phyloP scores from a whole-genome alignment of 305 asterid species.

The Rubia balearica region DNA sequence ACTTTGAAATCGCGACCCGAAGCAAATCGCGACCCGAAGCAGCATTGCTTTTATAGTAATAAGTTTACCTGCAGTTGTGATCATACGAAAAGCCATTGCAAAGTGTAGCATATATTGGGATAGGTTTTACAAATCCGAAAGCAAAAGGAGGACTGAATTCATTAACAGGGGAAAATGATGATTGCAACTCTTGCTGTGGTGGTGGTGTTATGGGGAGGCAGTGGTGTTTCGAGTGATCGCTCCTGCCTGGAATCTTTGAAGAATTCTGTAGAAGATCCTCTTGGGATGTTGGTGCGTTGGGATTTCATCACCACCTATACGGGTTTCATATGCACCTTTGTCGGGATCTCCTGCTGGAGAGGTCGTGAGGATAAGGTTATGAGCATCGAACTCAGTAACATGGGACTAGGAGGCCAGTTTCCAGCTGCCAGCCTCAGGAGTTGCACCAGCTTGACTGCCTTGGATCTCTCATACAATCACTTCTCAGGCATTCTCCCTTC shows the following conservation, averaged over 20 bases:
- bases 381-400: conserved; percentile 22
- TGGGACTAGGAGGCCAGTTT: conserved; percentile 36
- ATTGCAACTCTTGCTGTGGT: background rate
- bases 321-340: conserved; percentile 26
- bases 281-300: conserved; percentile 14
- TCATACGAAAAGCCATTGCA: too few species aligned
- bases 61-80: too few species aligned
- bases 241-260: conserved; percentile 21
- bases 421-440: conserved; percentile 23
- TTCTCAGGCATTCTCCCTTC: conserved; percentile 28
- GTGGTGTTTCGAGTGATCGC: conserved; percentile 24
- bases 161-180: too few species aligned
- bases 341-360: conserved; percentile 30
- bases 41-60: too few species aligned
- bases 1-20: too few species aligned
- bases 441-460: conserved; percentile 21
- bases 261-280: conserved; percentile 22
- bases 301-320: conserved; percentile 15
- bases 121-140: too few species aligned
- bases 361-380: conserved; percentile 21
- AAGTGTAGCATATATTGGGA: too few species aligned
- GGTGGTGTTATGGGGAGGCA: background rate
- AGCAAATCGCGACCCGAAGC: too few species aligned
- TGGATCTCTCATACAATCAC: conserved; percentile 32
- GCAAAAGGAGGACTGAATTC: too few species aligned